Percentiles rank a stretch among this genome's conserved stretches.
phyloP scores from a whole-genome alignment of 371 early-diverging fungal genomes.

The Blastocladiella emersonii region DNA sequence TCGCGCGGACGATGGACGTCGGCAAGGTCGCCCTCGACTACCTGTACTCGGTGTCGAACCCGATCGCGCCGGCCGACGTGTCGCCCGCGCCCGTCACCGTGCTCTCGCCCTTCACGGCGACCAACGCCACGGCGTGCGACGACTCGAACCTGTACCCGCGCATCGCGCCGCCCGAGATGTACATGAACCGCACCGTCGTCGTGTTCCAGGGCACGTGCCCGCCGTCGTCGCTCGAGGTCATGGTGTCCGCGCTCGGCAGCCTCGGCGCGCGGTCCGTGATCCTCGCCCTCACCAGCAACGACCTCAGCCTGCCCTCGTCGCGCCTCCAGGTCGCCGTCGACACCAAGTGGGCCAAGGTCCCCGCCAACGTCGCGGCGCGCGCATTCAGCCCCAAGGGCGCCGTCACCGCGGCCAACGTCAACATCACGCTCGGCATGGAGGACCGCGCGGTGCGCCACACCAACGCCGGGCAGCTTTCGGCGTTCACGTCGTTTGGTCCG shows the following conservation, averaged over 20 bases:
- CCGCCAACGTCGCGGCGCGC: not conserved
- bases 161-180: no score
- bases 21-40: not conserved
- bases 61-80: not conserved
- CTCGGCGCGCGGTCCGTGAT: not conserved
- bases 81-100: not conserved
- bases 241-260: not conserved
- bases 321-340: not conserved
- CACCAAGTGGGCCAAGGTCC: not conserved
- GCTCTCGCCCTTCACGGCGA: no score
- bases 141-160: no score
- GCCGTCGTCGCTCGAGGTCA: not conserved
- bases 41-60: not conserved
- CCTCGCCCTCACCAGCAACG: not conserved
- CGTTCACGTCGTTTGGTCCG: conserved; percentile 1
- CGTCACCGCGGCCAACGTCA: not conserved
- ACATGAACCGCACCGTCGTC: not conserved
- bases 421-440: not conserved
- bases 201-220: not conserved
- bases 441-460: not conserved
- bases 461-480: not conserved
- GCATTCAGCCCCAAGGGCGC: not conserved
- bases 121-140: no score
- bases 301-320: not conserved
- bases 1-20: not conserved